These are phyloP conservation scores for Acmispon strigosus DNA, from an alignment of 306 rosid species.

Conservation along the genomic window DNA sequence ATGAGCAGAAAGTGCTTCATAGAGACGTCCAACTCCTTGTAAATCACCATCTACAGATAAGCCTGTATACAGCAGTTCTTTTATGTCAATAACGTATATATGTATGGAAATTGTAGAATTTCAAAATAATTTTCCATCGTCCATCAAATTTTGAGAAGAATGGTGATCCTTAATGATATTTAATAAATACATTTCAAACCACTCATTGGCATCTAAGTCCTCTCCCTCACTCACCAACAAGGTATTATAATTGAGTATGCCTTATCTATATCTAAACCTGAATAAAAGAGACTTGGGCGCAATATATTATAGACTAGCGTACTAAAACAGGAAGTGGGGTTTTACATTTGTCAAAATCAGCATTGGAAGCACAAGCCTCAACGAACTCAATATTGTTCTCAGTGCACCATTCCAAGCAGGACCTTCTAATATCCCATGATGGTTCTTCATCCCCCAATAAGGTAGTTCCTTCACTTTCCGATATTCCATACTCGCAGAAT, in stretches of 20 bases:
- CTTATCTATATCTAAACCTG: neutral
- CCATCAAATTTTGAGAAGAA: neutral
- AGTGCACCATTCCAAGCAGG: slow-evolving; percentile 74
- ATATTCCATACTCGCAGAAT: slow-evolving; percentile 58
- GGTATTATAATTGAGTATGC: neutral
- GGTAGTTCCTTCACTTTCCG: slow-evolving; percentile 77
- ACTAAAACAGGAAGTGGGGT: slow-evolving; percentile 9
- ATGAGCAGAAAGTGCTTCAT: slow-evolving; percentile 88
- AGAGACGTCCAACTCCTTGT: slow-evolving; percentile 84
- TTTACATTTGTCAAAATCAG: slow-evolving; percentile 80
- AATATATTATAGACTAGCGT: neutral
- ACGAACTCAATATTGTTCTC: slow-evolving; percentile 72
- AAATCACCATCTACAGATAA: slow-evolving; percentile 74
- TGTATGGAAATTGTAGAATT: neutral
- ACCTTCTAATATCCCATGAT: slow-evolving; percentile 43
- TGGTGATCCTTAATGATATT: neutral
- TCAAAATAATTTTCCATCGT: neutral
- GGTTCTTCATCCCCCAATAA: slow-evolving; percentile 55
- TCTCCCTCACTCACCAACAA: neutral
- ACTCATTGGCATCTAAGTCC: neutral
- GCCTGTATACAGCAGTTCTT: slow-evolving; percentile 43
- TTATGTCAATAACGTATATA: neutral
- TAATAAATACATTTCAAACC: neutral
- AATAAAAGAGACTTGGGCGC: neutral
- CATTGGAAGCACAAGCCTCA: slow-evolving; percentile 80